Evolutionary conservation across 345 rosid species (phyloP), one percentile per base, ranked within the genome.

Genomic region (Microthlaspi erraticum): DNA sequence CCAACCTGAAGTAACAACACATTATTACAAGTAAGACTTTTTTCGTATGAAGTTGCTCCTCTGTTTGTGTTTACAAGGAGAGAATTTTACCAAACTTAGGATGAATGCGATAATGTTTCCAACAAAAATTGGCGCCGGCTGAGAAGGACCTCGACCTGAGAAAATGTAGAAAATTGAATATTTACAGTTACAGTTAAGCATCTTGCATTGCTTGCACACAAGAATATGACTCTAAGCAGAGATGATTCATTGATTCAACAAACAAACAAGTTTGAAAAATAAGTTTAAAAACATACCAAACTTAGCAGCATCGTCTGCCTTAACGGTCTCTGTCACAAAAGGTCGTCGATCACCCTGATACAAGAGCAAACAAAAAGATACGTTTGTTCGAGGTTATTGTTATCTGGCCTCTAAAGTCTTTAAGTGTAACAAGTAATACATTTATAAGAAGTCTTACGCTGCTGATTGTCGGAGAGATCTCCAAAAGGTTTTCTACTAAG

Each of bases 281-380:
- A 12, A 49, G 61, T 46, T 57, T 65, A 48, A 72, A 60, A 54
- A 52, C 69, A 82, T 36, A 93, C 98, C 97, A 10, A 87, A 72
- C 83, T 93, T 93, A 39, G 97, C 98, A 77, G 74, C 45, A 72
- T 93, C 98, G 66, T 90, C 98, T 58, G 97, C 96, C 81, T 93
- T 93, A 31, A 93, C 97, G 9, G 97, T 93, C 84, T 93, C 94
- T 82, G 87, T 82, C 53, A 90, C 98, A 79, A 93, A 93, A 66
- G 92, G 96, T 64, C 80, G 80, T 18, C 98, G 80, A 50, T 83
- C 72, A 58, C 98, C 98, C 98, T 93, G 81, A 73, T 71, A 74
- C 31, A 53, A 59, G 3, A 62, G 32, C 13, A 31, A 38, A 37
- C 16, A 52, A 48, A 37, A 56, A 32, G 0, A n/a, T 53, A 14